Percentiles rank a stretch among this genome's conserved stretches.
Conservation (phyloP, 345 rosid species). For the Syzygium aqueum region DNA sequence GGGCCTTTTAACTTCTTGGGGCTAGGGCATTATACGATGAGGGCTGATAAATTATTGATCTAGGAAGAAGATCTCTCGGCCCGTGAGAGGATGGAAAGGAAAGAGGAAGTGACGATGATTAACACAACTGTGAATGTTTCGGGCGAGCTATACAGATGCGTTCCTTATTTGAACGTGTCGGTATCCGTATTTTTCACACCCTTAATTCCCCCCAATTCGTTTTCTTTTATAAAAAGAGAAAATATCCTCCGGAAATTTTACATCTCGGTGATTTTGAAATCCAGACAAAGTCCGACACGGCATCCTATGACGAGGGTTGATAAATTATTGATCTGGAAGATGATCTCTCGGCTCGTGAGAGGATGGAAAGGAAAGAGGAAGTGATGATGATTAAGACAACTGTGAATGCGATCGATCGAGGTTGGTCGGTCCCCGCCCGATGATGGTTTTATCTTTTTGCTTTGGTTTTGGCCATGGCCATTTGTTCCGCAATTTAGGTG, state of each 20-base stretch:
- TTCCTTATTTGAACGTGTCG: too few relatives aligned
- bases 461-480: not conserved
- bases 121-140: not conserved
- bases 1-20: not conserved
- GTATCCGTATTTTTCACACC: too few relatives aligned
- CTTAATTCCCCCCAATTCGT: too few relatives aligned
- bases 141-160: too few relatives aligned
- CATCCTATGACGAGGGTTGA: not conserved
- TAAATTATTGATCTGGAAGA: not conserved
- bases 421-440: not conserved
- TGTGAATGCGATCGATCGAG: not conserved
- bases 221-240: too few relatives aligned
- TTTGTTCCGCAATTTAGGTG: rapidly evolving
- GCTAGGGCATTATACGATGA: not conserved
- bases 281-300: not conserved
- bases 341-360: not conserved
- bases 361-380: not conserved
- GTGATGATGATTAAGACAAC: not conserved
- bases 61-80: not conserved
- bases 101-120: not conserved
- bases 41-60: not conserved
- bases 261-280: too few relatives aligned
- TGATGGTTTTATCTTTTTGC: not conserved
- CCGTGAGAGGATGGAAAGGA: not conserved
- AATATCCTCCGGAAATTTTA: too few relatives aligned